Conservation (phyloP, 345 rosid genomes). For the Barbarea vulgaris region DNA sequence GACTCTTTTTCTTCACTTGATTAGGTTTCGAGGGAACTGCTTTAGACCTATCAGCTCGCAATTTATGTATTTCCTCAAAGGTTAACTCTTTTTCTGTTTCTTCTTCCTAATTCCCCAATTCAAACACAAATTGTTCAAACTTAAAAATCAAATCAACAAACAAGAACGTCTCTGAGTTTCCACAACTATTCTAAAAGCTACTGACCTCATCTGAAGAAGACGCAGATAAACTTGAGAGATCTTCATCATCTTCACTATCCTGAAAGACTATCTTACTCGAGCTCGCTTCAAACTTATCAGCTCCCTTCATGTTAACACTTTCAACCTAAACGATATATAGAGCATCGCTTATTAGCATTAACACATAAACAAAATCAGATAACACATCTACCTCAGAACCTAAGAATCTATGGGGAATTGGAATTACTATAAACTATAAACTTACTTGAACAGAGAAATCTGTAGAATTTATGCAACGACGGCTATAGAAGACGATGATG, state of each 20-base stretch:
- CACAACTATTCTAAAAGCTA: background rate
- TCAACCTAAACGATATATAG: constrained; percentile 5
- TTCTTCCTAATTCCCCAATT: constrained; percentile 49
- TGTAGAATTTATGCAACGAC: background rate
- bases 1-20: constrained; percentile 49
- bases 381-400: background rate
- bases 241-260: constrained; percentile 36
- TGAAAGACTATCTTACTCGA: constrained; percentile 37
- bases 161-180: background rate
- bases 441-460: constrained; percentile 20
- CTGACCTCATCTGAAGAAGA: constrained; percentile 43
- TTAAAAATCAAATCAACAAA: background rate
- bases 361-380: background rate
- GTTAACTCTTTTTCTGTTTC: constrained; percentile 72
- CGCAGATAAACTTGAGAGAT: constrained; percentile 14
- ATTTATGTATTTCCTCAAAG: constrained; percentile 76
- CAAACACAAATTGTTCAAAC: background rate
- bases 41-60: constrained; percentile 72
- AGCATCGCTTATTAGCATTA: background rate
- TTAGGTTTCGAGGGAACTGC: constrained; percentile 39
- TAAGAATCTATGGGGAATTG: background rate
- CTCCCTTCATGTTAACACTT: constrained; percentile 25
- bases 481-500: constrained; percentile 9
- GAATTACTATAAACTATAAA: background rate
- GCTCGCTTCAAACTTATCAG: constrained; percentile 31